A percentile compares a stretch with the other conserved stretches of the same genome.
phyloP scores from a whole-genome alignment of 2,329 filamentous ascomycete species.

The Aspergillus awamori region DNA sequence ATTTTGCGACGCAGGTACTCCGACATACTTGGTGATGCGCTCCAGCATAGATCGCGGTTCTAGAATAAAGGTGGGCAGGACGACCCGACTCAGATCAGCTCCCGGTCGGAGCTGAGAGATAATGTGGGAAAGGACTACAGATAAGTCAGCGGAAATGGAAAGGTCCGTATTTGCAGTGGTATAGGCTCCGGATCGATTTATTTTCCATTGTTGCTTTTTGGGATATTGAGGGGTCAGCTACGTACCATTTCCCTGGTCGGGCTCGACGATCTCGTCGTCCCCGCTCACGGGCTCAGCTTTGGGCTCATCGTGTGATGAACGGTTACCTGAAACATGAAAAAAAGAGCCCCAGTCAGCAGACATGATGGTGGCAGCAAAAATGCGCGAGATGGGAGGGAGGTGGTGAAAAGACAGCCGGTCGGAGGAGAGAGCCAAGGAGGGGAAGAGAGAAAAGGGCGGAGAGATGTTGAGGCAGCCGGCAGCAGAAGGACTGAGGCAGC shows the following conservation, averaged over 20 bases:
- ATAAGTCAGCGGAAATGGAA: slow-evolving; percentile 9
- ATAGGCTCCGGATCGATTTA: neutral
- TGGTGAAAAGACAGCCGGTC: slow-evolving; percentile 6
- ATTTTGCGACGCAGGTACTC: neutral
- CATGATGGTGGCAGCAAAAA: slow-evolving; percentile 21
- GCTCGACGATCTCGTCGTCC: slow-evolving; percentile 83
- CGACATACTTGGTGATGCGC: slow-evolving; percentile 86
- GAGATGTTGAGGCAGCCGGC: neutral
- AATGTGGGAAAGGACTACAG: slow-evolving; percentile 86
- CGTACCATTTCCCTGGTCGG: slow-evolving; percentile 92
- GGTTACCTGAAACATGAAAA: slow-evolving; percentile 41
- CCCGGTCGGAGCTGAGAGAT: slow-evolving; percentile 95
- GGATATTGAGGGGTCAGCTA: neutral
- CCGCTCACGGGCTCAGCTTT: slow-evolving; percentile 44
- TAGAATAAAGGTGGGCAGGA: slow-evolving; percentile 94
- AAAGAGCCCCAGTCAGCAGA: slow-evolving; percentile 31
- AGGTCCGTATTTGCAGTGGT: neutral
- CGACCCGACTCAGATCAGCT: slow-evolving; percentile 91
- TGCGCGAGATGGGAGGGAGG: neutral
- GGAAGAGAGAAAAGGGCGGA: slow-evolving; percentile 9
- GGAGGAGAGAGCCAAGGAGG: slow-evolving; percentile 11
- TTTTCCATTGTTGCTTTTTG: neutral
- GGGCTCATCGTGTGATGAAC: slow-evolving; percentile 63
- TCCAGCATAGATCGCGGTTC: slow-evolving; percentile 98
- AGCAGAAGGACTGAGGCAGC: neutral